Base-by-base conservation (phyloP, 148 eudicot species). In the Camellia granthamiana region DNA sequence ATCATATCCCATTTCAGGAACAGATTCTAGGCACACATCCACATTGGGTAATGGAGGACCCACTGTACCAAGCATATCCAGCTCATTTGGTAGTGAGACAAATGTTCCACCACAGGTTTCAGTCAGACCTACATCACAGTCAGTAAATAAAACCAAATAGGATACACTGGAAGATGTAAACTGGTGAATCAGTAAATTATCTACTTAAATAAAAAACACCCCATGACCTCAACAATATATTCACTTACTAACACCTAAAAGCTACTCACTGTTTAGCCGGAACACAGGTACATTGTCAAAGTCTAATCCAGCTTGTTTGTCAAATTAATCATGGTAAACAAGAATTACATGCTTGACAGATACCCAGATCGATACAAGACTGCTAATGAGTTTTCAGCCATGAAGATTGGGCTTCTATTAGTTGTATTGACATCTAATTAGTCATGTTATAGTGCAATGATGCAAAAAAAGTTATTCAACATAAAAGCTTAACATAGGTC, bases 1-100 rank as follows among this genome's bases (percentile, higher is more conserved):
- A 83, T 96, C 95, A 81, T 96, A 96, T 19, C 87, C 88, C 98
- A 96, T 96, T 85, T 96, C 99, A 72, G 98, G 99, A 78, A 96
- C 97, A 30, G 99, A 96, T 77, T 92, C 97, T 46, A 96, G 85
- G 82, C 98, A 82, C 19, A 94, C 95, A 56, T 93, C 97, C 67
- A 96, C 90, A 83, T 96, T 92, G 75, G 99, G 91, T 62, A 93
- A 77, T 10, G 99, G 99, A 63, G 99, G 98, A 13, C 99, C 99
- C 69, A 96, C 98, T 75, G 99, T 96, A 18, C 99, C 97, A 77
- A 93, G 84, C 95, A 92, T 92, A 83, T 84, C 85, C 74, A 90
- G 79, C 79, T 93, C 91, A 77, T 96, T 85, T 15, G 99, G 99
- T 52, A 90, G 73, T 1, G 99, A 93, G 42, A 93, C 97, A 88